These are phyloP conservation scores for Microdochium trichocladiopsis DNA, from an alignment of 2,329 filamentous ascomycete species.

Conservation along the genomic window DNA sequence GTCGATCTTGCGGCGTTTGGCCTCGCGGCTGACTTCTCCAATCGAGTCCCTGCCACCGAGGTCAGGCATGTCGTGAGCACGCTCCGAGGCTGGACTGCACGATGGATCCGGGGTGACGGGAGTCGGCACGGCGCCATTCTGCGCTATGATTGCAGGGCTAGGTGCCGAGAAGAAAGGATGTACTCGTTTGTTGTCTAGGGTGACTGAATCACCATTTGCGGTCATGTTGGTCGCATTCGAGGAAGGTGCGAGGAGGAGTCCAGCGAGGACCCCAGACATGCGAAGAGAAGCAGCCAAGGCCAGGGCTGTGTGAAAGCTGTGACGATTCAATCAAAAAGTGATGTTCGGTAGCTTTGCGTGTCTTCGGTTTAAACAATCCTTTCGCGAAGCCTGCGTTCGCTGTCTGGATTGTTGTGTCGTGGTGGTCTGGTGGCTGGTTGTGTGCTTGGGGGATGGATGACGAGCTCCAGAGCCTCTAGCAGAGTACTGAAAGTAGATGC, in stretches of 20 bases:
- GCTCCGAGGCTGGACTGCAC: constrained; percentile 18
- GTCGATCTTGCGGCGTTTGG: not conserved
- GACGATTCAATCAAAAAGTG: too few species aligned
- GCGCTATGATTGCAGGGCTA: constrained; percentile 9
- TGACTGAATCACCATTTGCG: constrained; percentile 24
- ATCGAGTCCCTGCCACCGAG: constrained; percentile 1
- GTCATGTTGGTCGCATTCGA: constrained; percentile 39
- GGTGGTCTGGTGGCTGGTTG: too few species aligned
- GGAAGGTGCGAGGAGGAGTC: not conserved
- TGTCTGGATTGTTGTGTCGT: too few species aligned
- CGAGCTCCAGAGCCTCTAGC: too few species aligned
- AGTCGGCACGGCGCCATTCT: constrained; percentile 5
- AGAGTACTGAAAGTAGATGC: too few species aligned
- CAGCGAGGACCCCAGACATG: not conserved
- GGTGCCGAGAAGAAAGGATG: constrained; percentile 46
- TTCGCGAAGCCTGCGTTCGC: too few species aligned
- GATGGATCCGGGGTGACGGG: constrained; percentile 22
- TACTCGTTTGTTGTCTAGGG: constrained; percentile 33
- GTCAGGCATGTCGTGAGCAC: constrained; percentile 5
- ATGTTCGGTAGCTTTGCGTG: too few species aligned
- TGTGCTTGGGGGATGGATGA: too few species aligned
- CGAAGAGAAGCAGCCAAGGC: not conserved
- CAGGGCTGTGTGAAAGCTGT: too few species aligned
- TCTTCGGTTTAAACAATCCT: too few species aligned
- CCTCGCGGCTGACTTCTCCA: not conserved